These are phyloP conservation scores for Tetradesmus lagerheimii DNA, from an alignment of 139 green algal species.

Conservation along the genomic window DNA sequence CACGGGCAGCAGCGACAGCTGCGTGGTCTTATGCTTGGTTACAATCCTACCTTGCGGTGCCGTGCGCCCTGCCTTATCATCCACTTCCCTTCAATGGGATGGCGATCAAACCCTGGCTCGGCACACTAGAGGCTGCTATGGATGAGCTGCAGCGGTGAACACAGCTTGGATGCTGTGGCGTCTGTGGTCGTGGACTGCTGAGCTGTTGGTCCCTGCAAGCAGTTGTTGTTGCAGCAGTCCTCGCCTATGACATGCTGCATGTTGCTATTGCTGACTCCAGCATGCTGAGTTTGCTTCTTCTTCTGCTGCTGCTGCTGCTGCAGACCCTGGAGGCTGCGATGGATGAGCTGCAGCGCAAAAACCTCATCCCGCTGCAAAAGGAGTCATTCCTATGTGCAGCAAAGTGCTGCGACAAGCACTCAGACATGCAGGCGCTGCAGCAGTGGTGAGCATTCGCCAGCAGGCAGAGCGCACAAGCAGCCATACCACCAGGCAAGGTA, in stretches of 20 bases:
- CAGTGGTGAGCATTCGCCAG: conserved; percentile 25
- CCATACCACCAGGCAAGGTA: not conserved
- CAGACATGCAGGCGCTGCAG: conserved; percentile 48
- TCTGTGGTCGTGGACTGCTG: no score
- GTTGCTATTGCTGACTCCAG: no score
- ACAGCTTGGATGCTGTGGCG: no score
- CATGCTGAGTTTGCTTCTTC: not conserved
- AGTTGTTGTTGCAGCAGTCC: not conserved
- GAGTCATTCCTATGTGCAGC: conserved; percentile 65
- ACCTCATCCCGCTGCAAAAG: conserved; percentile 59
- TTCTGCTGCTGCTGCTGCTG: not conserved
- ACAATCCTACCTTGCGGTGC: no score
- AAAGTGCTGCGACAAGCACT: conserved; percentile 55
- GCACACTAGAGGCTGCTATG: no score
- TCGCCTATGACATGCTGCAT: not conserved
- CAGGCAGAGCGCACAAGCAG: not conserved
- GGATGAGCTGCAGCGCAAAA: conserved; percentile 53
- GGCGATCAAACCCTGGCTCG: no score
- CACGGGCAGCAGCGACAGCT: not conserved
- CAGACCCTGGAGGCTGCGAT: conserved; percentile 57
- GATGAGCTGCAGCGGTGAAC: no score
- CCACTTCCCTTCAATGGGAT: no score
- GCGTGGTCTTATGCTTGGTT: not conserved
- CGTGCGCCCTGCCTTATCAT: no score
- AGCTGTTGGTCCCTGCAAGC: no score